Conservation (phyloP, 2,329 filamentous ascomycete species). For the Parastagonospora nodorum region DNA sequence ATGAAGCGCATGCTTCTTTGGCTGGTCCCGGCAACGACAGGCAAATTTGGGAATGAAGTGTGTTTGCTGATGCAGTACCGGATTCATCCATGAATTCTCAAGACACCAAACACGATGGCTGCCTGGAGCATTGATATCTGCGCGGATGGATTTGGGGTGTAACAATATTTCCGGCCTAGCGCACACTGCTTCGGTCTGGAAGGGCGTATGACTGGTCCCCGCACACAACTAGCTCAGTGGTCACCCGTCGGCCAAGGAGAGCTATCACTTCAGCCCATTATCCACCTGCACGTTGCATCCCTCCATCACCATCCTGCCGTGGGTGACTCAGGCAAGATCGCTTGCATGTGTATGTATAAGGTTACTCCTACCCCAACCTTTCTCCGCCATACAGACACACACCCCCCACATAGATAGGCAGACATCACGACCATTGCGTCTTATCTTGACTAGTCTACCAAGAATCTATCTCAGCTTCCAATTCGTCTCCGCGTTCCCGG, state of each 20-base stretch:
- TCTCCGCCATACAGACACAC: neutral
- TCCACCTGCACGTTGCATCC: constrained; percentile 19
- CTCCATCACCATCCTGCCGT: constrained; percentile 9
- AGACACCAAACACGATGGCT: neutral
- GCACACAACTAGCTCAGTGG: neutral
- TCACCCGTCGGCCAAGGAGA: constrained; percentile 16
- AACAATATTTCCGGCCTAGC: constrained; percentile 8
- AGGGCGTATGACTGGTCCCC: constrained; percentile 19
- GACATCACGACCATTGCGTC: constrained; percentile 7
- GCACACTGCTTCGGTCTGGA: constrained; percentile 2
- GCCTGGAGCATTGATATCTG: neutral
- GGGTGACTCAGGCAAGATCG: constrained; percentile 28
- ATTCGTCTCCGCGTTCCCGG: constrained; percentile 27
- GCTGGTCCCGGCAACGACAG: too few species aligned
- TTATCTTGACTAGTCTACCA: constrained; percentile 3
- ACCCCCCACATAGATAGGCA: constrained; percentile 8
- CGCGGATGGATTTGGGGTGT: too few species aligned
- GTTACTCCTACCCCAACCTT: constrained; percentile 7
- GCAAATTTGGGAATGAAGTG: too few species aligned
- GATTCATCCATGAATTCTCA: neutral
- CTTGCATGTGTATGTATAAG: constrained; percentile 23
- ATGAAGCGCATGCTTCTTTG: too few species aligned
- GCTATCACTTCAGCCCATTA: constrained; percentile 13
- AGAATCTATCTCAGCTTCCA: constrained; percentile 7
- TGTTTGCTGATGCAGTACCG: too few species aligned